Evolutionary conservation across 2,329 filamentous ascomycete species (phyloP), one percentile per base, ranked within the genome.

Genomic region (Phaeosphaeriaceae sp.): DNA sequence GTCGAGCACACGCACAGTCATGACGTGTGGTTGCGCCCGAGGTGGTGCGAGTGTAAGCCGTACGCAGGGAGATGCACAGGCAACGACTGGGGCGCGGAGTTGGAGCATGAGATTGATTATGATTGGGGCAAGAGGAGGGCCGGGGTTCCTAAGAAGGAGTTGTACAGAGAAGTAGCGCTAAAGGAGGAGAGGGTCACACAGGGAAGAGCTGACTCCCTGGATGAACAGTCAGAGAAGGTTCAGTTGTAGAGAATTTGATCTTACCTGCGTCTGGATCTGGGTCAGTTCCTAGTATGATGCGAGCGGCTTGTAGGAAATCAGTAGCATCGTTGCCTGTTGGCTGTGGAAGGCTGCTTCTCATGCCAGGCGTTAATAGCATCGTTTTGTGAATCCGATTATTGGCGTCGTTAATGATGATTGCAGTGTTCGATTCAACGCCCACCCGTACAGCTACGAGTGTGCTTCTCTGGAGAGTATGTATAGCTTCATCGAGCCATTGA

Each of bases 31-130:
- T n/a, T 36, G 17, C 51, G 51, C 21, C 54, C 48, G 17, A 24
- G 20, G 7, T 61, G 57, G 42, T 61, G 58, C 42, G 40, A 57
- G 49, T 61, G 58, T 31, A 24, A 57, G 44, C 58, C 58, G 21
- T 55, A 25, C 25, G 45, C 44, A 25, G 58, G 54, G 1, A 10
- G 13, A 7, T 44, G 48, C 13, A 4, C 13, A 11, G 22, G 31
- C 33, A 20, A 15, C 15, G 24, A 44, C 1, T 3, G 42, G 15
- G 52, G 25, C 9, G 22, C 33, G 15, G 36, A 51, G 36, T 15
- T 22, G 11, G 31, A 51, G 22, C 33, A 51, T 17, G 22, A 31
- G n/a, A 48, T 48, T 21, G 46, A 40, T 6, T 40, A 40, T 36
- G 11, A 36, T 20, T 1, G 1, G 1, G 3, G n/a, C 13, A 13